These are phyloP conservation scores for Fusarium sp. DNA, from an alignment of 2,329 filamentous ascomycete species.

Conservation along the genomic window DNA sequence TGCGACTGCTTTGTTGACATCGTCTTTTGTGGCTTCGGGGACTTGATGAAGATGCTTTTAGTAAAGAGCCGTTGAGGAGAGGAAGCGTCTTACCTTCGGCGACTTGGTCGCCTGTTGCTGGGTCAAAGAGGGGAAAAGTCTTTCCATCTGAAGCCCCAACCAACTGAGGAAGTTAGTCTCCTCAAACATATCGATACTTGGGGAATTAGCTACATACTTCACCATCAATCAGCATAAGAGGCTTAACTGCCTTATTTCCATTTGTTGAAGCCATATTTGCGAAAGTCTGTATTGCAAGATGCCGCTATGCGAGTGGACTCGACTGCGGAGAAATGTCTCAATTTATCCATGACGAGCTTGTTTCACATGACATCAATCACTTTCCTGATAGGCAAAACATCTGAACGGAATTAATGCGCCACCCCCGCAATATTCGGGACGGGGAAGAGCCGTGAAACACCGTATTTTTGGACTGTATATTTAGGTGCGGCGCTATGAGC, in stretches of 20 bases:
- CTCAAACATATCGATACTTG: no score
- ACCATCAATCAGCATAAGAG: slow-evolving; percentile 34
- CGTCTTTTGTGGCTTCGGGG: slow-evolving; percentile 58
- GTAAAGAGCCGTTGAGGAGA: accelerated
- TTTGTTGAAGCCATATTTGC: background rate
- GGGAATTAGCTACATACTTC: slow-evolving; percentile 13
- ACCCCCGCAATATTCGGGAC: background rate
- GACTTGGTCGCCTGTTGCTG: slow-evolving; percentile 31
- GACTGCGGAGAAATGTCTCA: background rate
- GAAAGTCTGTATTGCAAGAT: background rate
- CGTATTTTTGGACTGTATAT: background rate
- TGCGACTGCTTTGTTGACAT: slow-evolving; percentile 62
- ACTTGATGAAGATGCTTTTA: background rate
- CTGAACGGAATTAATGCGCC: background rate
- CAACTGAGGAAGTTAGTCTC: slow-evolving; percentile 18
- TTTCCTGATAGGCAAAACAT: background rate
- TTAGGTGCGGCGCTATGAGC: background rate
- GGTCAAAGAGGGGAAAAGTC: slow-evolving; percentile 38
- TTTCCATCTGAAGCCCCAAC: slow-evolving; percentile 34
- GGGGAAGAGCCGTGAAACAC: background rate
- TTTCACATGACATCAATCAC: slow-evolving; percentile 15
- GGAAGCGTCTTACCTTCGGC: slow-evolving; percentile 21
- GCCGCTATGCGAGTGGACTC: background rate
- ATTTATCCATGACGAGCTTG: background rate
- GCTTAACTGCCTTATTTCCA: slow-evolving; percentile 1